Conservation (phyloP, 345 rosid genomes). For the Chamaenerion angustifolium region DNA sequence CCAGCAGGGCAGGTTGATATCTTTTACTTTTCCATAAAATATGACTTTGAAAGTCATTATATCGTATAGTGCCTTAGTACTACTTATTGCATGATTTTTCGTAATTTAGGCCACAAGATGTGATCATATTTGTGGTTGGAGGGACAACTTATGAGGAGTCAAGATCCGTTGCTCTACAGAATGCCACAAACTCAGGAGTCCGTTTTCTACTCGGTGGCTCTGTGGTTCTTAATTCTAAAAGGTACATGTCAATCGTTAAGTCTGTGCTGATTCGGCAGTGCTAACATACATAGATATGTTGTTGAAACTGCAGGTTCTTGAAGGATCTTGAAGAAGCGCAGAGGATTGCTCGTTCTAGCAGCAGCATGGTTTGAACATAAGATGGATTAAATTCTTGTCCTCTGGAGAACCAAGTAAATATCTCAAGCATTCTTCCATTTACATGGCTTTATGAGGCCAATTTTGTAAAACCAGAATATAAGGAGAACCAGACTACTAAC, state of each 20-base stretch:
- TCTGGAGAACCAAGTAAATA: constrained; percentile 1
- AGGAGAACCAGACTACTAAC: no score
- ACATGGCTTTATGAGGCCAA: no score
- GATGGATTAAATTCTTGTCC: not conserved
- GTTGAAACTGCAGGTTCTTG: constrained; percentile 39
- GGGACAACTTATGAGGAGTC: constrained; percentile 98
- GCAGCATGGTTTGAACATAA: constrained; percentile 25
- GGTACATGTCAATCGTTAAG: constrained; percentile 21
- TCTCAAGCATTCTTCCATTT: not conserved
- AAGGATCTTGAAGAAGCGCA: constrained; percentile 85
- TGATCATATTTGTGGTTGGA: constrained; percentile 79
- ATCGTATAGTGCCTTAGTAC: no score
- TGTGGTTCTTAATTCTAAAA: constrained; percentile 65
- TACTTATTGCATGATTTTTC: not conserved
- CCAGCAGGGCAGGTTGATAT: constrained; percentile 76
- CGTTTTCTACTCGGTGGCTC: constrained; percentile 88
- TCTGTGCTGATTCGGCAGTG: not conserved
- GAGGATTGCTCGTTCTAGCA: constrained; percentile 44
- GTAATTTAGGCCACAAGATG: constrained; percentile 74
- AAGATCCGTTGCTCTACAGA: constrained; percentile 65
- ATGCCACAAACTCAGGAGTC: constrained; percentile 64
- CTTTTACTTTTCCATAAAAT: not conserved
- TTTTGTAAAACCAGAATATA: no score
- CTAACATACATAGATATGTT: not conserved
- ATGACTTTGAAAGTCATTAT: not conserved